Base-by-base conservation (phyloP, 306 rosid genomes). In the Prunus dulcis region DNA sequence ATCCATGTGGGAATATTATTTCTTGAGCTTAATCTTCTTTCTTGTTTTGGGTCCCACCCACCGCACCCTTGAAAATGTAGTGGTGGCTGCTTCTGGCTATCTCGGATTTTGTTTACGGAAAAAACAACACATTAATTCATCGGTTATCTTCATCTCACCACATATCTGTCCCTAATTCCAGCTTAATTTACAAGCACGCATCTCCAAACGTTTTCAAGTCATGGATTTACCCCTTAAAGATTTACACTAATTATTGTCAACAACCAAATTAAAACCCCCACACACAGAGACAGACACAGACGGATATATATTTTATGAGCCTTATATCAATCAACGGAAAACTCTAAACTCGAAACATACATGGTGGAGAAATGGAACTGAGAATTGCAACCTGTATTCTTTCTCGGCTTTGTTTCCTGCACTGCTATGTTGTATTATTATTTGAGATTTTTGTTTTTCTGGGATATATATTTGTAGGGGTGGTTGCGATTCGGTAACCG, bases 1-100 rank as follows among this genome's bases (percentile, higher is more conserved):
- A 34, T 72, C 43, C 67, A 38, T 0, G 55, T 72, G 67, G 76
- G 76, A 56, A 15, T 56, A 56, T 22, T 72, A 56, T 15, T 20
- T 46, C 43, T 41, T 9, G 1, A 14, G 15, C 43, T 28, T 63
- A 23, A 53, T 9, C 8, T 19, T n/a, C 61, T 14, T 2, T 38
- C 9, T 38, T 22, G 69, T 34, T 47, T 38, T 47, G 61, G 58
- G 34, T 30, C 69, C 49, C 46, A 13, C 56, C n/a, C 20, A 74
- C 57, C 30, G 19, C 5, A 17, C n/a, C 20, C 53, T 7, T 14
- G 15, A 46, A 50, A 20, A 53, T 30, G 17, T 5, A 10, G 2
- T 63, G n/a, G 6, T 75, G 52, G 22, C 30, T 52, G 9, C 9
- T 7, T 38, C 43, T 38, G 43, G 43, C 10, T 15, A 20, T 56